Conservation (phyloP, 2,329 filamentous ascomycete species). For the Monosporascus sp. region DNA sequence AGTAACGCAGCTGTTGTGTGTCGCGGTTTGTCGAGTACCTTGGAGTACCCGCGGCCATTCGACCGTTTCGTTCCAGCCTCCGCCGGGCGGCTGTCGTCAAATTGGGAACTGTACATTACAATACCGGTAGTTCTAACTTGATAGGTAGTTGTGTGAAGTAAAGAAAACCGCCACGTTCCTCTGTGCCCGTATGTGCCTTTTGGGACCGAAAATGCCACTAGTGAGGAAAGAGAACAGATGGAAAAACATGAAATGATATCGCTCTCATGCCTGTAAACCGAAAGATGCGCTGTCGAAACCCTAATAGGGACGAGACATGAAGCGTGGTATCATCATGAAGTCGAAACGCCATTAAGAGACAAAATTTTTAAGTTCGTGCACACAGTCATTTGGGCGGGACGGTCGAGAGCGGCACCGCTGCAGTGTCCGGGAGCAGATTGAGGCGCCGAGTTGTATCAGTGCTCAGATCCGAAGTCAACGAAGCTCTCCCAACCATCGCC, state of each 20-base stretch:
- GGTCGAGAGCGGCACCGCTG: too few species aligned
- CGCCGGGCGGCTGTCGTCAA: too few species aligned
- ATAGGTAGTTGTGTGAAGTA: too few species aligned
- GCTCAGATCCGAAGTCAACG: conserved; percentile 25
- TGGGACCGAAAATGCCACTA: background rate
- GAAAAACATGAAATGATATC: conserved; percentile 7
- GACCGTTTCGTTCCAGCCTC: too few species aligned
- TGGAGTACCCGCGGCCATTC: too few species aligned
- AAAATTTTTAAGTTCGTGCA: background rate
- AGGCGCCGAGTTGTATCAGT: conserved; percentile 7
- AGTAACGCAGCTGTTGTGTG: too few species aligned
- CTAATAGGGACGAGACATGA: conserved; percentile 5
- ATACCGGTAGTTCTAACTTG: too few species aligned
- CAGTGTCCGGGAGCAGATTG: background rate
- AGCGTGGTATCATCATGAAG: conserved; percentile 9
- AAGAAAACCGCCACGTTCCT: too few species aligned
- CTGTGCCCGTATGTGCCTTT: background rate
- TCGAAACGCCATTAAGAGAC: background rate
- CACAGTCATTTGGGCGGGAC: background rate
- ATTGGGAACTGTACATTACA: too few species aligned
- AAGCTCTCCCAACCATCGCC: conserved; percentile 24
- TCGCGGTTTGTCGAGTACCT: too few species aligned
- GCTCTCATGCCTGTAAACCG: background rate
- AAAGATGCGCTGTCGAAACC: background rate
- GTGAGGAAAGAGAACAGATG: background rate